Percentiles rank a stretch among this genome's conserved stretches.
Evolutionary conservation across 164 flowering plant species (phyloP).

Genomic region (Buxus sempervirens): DNA sequence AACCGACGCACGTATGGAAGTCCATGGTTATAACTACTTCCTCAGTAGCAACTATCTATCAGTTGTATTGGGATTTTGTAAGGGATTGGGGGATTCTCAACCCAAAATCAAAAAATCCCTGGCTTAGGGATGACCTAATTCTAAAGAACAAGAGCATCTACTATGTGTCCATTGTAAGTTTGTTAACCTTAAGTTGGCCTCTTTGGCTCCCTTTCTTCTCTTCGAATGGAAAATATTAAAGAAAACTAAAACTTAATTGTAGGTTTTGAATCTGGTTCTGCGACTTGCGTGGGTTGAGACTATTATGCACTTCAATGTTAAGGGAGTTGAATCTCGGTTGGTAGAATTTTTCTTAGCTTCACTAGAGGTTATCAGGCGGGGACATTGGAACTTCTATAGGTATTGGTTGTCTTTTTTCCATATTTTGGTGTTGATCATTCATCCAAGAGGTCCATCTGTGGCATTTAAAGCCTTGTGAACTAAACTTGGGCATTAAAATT

Average conservation of each 20-base stretch:
- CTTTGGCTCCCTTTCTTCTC: background rate
- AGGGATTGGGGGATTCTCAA: conserved; percentile 69
- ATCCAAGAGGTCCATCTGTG: too few relatives aligned
- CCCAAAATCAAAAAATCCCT: conserved; percentile 46
- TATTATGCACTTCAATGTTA: conserved; percentile 35
- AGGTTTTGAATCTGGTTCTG: conserved; percentile 60
- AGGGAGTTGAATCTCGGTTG: conserved; percentile 35
- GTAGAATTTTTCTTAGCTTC: conserved; percentile 62
- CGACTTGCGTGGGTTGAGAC: conserved; percentile 73
- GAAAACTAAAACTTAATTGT: background rate
- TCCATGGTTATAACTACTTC: conserved; percentile 51
- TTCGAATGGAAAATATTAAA: too few relatives aligned
- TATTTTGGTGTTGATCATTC: background rate
- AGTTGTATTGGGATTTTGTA: conserved; percentile 74
- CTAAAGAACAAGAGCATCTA: conserved; percentile 56
- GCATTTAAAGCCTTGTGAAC: too few relatives aligned
- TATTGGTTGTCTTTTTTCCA: conserved; percentile 13
- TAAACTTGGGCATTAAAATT: too few relatives aligned
- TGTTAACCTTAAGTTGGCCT: background rate
- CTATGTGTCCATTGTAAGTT: conserved; percentile 13
- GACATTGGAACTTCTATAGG: conserved; percentile 85
- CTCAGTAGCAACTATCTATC: conserved; percentile 55
- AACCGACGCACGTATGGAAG: conserved; percentile 40
- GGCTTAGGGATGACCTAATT: conserved; percentile 60
- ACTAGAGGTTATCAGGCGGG: conserved; percentile 63